Evolutionary conservation across 805 yeast genomes (phyloP).

Genomic region (Saccharomycopsis malanga): DNA sequence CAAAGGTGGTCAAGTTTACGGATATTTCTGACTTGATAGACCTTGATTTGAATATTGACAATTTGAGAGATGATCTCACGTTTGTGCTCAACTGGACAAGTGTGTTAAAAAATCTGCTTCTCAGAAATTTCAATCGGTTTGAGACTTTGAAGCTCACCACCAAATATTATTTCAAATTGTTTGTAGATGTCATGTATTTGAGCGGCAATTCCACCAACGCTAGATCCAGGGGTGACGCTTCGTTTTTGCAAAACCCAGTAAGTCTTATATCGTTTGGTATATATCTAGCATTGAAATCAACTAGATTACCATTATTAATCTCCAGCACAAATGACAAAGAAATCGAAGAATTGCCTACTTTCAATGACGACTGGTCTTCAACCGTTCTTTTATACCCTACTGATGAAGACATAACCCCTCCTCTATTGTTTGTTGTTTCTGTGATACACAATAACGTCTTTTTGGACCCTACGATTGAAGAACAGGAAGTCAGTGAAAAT

Average conservation of each 20-base stretch:
- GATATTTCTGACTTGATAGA: constrained; percentile 43
- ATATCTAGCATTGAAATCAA: constrained; percentile 73
- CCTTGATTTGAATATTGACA: constrained; percentile 76
- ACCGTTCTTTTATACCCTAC: constrained; percentile 41
- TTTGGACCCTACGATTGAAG: constrained; percentile 84
- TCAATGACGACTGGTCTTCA: constrained; percentile 75
- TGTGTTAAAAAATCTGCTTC: constrained; percentile 47
- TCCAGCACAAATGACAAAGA: constrained; percentile 57
- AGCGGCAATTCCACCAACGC: constrained; percentile 49
- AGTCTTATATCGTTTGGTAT: constrained; percentile 73
- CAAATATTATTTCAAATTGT: constrained; percentile 69
- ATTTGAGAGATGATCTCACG: constrained; percentile 72
- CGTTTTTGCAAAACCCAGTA: constrained; percentile 41
- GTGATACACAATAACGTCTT: constrained; percentile 58
- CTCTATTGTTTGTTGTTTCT: constrained; percentile 71
- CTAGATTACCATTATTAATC: constrained; percentile 64
- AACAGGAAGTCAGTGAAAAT: constrained; percentile 80
- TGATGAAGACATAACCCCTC: constrained; percentile 40
- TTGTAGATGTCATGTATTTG: constrained; percentile 71
- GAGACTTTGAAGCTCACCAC: constrained; percentile 53
- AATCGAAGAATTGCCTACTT: constrained; percentile 68
- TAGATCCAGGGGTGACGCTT: constrained; percentile 11
- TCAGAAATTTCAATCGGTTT: constrained; percentile 35
- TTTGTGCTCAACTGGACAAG: constrained; percentile 58
- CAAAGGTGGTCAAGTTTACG: constrained; percentile 58